Percentiles rank a stretch among this genome's conserved stretches.
Evolutionary conservation across 352 stramenopile genomes (phyloP).

Genomic region (Peronosclerospora sorghi): DNA sequence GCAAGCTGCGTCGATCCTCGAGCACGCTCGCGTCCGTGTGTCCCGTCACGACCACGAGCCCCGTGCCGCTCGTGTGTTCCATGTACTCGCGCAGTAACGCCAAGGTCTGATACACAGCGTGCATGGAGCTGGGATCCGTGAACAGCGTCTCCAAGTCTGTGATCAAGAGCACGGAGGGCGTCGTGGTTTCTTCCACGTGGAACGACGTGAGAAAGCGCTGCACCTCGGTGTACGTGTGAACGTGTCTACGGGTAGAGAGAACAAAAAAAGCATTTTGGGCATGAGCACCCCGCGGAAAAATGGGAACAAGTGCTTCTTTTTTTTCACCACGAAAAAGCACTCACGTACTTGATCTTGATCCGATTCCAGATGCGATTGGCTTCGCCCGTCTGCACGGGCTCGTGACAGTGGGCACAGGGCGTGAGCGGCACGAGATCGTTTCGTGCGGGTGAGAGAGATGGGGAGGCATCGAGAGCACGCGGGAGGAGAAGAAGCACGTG

Average conservation of each 20-base stretch:
- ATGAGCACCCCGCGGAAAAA: too few relatives aligned
- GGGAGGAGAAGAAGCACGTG: constrained; percentile 46
- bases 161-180: constrained; percentile 45
- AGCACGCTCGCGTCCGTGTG: constrained; percentile 30
- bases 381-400: too few relatives aligned
- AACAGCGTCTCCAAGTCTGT: constrained; percentile 55
- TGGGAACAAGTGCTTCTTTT: too few relatives aligned
- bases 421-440: too few relatives aligned
- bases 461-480: too few relatives aligned
- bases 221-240: constrained; percentile 29
- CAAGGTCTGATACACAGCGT: constrained; percentile 50
- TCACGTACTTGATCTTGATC: too few relatives aligned
- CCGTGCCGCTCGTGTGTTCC: constrained; percentile 21
- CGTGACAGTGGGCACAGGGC: too few relatives aligned
- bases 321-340: too few relatives aligned
- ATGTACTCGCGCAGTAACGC: constrained; percentile 54
- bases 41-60: constrained; percentile 26
- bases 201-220: constrained; percentile 54
- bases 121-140: constrained; percentile 19
- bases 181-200: constrained; percentile 31
- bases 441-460: too few relatives aligned
- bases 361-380: too few relatives aligned
- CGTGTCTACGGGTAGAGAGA: too few relatives aligned
- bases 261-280: too few relatives aligned
- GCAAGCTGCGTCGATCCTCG: constrained; percentile 20